These are phyloP conservation scores for Pythium diclinum DNA, from an alignment of 352 stramenopile genomes.

Conservation along the genomic window DNA sequence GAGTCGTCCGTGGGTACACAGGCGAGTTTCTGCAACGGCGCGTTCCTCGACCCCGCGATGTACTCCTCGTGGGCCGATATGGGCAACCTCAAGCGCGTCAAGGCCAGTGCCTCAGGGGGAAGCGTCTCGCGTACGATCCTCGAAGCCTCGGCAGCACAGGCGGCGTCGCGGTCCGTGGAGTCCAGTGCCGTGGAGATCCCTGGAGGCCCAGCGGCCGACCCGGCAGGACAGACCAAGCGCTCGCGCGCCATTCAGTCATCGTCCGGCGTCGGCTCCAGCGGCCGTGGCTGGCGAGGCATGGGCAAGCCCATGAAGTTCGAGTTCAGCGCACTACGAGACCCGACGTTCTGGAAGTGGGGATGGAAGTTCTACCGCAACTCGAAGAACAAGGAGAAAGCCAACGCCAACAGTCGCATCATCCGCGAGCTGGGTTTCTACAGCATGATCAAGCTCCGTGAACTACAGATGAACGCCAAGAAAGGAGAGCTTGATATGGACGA, in stretches of 20 bases:
- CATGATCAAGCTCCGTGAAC: slow-evolving; percentile 78
- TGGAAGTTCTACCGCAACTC: slow-evolving; percentile 83
- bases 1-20: slow-evolving; percentile 75
- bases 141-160: slow-evolving; percentile 16
- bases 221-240: slow-evolving; percentile 26
- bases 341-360: slow-evolving; percentile 87
- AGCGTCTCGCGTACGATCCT: slow-evolving; percentile 21
- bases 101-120: slow-evolving; percentile 5
- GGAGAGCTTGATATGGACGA: slow-evolving; percentile 85
- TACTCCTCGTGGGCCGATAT: slow-evolving; percentile 83
- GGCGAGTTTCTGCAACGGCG: slow-evolving; percentile 77
- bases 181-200: slow-evolving; percentile 31
- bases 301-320: slow-evolving; percentile 85
- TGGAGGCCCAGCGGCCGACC: slow-evolving; percentile 35
- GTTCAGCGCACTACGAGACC: slow-evolving; percentile 73
- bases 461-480: slow-evolving; percentile 75
- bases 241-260: slow-evolving; percentile 13
- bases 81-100: slow-evolving; percentile 42
- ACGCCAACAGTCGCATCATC: slow-evolving; percentile 78
- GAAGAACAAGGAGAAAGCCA: slow-evolving; percentile 62
- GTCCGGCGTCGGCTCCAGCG: not conserved
- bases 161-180: slow-evolving; percentile 11
- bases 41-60: slow-evolving; percentile 78
- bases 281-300: slow-evolving; percentile 22
- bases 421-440: slow-evolving; percentile 85